Evolutionary conservation across 2,329 filamentous ascomycete species (phyloP), one percentile per base, ranked within the genome.

Genomic region (Nigrograna mackinnonii): DNA sequence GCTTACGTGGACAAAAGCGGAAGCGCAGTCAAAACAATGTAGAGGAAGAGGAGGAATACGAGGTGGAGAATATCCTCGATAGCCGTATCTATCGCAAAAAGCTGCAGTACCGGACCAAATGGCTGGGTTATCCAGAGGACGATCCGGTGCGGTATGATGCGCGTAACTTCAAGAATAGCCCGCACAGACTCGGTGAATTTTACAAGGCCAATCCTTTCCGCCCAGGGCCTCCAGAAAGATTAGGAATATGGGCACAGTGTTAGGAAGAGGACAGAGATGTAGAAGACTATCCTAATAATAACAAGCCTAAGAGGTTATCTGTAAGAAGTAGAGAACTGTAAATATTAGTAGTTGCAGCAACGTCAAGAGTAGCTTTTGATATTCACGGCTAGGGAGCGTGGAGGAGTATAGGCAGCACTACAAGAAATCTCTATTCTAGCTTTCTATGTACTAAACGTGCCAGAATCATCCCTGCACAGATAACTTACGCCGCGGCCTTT

Each of bases 111-210:
- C 24, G 39, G 22, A 39, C 39, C 5, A 46, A 46, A 46, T 46
- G 34, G 43, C 39, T 42, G 21, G 22, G 43, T 13, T 43, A 43
- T 35, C n/a, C n/a, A n/a, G 21, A 42, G 6, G 34, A 38, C 17
- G 39, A 45, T 45, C 43, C 33, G 19, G 20, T 38, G 37, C 41
- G 26, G 42, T 45, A 45, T 21, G 19, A 42, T 22, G 43, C 43
- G 30, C 4, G 38, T 26, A 46, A 46, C 43, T 46, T 46, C 28
- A 46, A 46, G 28, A 43, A 43, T 39, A 38, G 41, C 41, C 41
- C 35, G 13, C 21, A 43, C 41, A 39, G 35, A 22, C 42, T 44
- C 31, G n/a, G 3, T 35, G 31, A 22, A n/a, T 44, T 44, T 36
- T 26, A 44, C 18, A 37, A 3, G 17, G 42, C 36, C n/a, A 22